Evolutionary conservation across 148 eudicot species (phyloP).

Genomic region (Hydrangea macrophylla): DNA sequence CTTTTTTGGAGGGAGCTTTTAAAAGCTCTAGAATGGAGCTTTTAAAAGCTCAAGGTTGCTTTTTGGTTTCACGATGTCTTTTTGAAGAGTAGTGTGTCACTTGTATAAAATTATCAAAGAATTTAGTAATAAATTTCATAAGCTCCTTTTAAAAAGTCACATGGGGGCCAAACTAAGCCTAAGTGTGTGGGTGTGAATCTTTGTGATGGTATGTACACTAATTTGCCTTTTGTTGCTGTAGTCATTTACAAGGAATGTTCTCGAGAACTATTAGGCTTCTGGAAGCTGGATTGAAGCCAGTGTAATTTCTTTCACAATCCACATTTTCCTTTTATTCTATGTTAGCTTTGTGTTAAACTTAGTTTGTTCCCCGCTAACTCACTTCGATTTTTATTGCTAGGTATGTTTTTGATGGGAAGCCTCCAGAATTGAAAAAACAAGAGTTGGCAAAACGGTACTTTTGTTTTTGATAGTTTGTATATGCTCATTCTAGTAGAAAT

Average conservation of each 20-base stretch:
- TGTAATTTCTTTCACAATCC: conserved; percentile 42
- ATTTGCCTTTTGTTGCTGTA: conserved; percentile 21
- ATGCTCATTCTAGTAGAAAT: neutral
- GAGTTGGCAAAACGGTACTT: conserved; percentile 96
- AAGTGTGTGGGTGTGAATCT: too few relatives aligned
- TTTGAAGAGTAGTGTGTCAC: too few relatives aligned
- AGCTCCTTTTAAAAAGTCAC: too few relatives aligned
- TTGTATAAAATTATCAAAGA: too few relatives aligned
- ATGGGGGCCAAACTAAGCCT: too few relatives aligned
- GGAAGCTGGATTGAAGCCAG: conserved; percentile 96
- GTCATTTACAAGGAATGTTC: conserved; percentile 99
- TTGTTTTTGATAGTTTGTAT: neutral
- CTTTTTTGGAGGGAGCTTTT: too few relatives aligned
- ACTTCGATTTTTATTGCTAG: conserved; percentile 27
- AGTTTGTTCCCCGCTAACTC: neutral
- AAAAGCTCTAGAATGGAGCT: too few relatives aligned
- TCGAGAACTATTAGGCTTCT: conserved; percentile 88
- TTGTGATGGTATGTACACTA: too few relatives aligned
- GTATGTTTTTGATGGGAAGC: conserved; percentile 93
- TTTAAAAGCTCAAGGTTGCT: too few relatives aligned
- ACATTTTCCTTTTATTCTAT: neutral
- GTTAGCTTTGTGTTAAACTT: neutral
- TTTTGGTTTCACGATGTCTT: too few relatives aligned
- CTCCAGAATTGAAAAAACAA: conserved; percentile 95
- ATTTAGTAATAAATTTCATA: too few relatives aligned